These are phyloP conservation scores for Dactylella cylindrospora DNA, from an alignment of 2,329 filamentous ascomycete genomes.

Conservation along the genomic window DNA sequence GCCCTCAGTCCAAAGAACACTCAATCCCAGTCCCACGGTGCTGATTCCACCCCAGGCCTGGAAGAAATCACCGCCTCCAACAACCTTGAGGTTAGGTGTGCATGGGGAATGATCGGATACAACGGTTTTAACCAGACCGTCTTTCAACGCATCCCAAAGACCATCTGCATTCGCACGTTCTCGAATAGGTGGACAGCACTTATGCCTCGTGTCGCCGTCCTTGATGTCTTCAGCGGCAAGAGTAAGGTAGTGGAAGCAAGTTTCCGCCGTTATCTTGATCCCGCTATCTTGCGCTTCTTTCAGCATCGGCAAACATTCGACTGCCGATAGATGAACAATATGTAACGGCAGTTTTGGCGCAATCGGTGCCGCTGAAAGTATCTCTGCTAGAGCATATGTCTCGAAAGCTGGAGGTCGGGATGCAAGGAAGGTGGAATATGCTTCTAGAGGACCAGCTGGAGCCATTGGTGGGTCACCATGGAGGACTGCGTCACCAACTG, in stretches of 20 bases:
- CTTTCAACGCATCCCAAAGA: conserved; percentile 79
- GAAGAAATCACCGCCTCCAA: conserved; percentile 77
- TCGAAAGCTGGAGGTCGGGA: conserved; percentile 88
- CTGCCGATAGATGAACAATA: conserved; percentile 90
- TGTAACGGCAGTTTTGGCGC: conserved; percentile 83
- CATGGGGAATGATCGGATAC: conserved; percentile 96
- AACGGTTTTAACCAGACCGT: conserved; percentile 84
- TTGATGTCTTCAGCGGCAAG: conserved; percentile 78
- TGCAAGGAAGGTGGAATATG: conserved; percentile 87
- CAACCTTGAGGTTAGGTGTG: conserved; percentile 86
- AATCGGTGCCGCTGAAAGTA: conserved; percentile 75
- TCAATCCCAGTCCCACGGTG: conserved; percentile 86
- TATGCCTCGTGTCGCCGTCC: conserved; percentile 85
- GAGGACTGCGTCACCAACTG: conserved; percentile 75
- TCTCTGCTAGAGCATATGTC: conserved; percentile 84
- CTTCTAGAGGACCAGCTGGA: conserved; percentile 70
- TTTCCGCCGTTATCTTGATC: conserved; percentile 87
- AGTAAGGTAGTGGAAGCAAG: conserved; percentile 91
- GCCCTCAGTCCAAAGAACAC: conserved; percentile 82
- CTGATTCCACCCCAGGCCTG: conserved; percentile 95
- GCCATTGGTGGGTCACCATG: conserved; percentile 67
- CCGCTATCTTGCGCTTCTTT: conserved; percentile 70
- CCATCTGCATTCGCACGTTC: conserved; percentile 76
- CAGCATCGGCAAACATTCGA: conserved; percentile 79
- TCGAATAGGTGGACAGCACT: conserved; percentile 92